These are phyloP conservation scores for Aeschynomene evenia DNA, from an alignment of 306 rosid genomes.

Conservation along the genomic window DNA sequence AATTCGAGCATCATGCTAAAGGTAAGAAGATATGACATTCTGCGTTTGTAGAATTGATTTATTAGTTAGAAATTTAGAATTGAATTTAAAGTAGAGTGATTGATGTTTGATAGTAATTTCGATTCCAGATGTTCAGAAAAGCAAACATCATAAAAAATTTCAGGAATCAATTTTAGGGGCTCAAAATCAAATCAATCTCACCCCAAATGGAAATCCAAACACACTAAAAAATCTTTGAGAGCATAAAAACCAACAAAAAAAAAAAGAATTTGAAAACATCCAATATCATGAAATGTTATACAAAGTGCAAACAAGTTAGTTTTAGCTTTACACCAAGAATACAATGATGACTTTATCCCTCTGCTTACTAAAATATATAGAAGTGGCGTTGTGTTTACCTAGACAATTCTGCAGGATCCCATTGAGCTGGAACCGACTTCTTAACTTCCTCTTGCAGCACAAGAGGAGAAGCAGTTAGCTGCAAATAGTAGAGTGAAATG, in stretches of 20 bases:
- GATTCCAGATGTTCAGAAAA: too few species aligned
- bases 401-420: conserved; percentile 92
- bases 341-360: neutral
- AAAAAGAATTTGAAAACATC: neutral
- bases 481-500: conserved; percentile 76
- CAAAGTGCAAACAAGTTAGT: neutral
- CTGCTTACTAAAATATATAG: neutral
- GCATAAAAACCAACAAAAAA: neutral
- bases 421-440: conserved; percentile 83
- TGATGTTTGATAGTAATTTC: too few species aligned
- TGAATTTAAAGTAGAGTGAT: too few species aligned
- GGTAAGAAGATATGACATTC: neutral
- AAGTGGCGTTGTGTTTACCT: conserved; percentile 45
- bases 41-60: too few species aligned
- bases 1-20: neutral
- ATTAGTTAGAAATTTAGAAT: too few species aligned
- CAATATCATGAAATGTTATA: neutral
- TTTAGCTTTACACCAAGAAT: neutral
- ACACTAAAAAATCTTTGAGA: conserved; percentile 6
- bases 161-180: too few species aligned
- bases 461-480: conserved; percentile 73
- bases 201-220: too few species aligned
- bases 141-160: too few species aligned
- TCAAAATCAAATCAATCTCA: too few species aligned
- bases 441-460: conserved; percentile 65